Percentiles rank a stretch among this genome's conserved stretches.
Evolutionary conservation across 176 grass and related monocot genomes (phyloP).

Genomic region (Urochloa ruziziensis): DNA sequence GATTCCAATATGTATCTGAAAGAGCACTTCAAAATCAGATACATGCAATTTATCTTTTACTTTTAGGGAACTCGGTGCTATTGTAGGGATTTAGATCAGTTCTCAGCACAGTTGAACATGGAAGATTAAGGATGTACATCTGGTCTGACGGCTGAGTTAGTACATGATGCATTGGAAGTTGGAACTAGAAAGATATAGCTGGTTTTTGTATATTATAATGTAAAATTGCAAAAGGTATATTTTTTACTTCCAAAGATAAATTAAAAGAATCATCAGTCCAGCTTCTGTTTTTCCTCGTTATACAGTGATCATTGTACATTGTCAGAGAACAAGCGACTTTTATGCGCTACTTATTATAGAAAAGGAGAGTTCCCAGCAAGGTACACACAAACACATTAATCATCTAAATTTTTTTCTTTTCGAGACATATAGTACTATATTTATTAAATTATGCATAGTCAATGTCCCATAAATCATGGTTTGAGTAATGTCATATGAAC

Average conservation of each 20-base stretch:
- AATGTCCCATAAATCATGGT: not conserved
- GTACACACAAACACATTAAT: not conserved
- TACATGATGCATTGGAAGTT: slow-evolving; percentile 1
- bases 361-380: not conserved
- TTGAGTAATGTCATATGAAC: not conserved
- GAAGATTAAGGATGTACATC: no score
- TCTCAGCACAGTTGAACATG: not conserved
- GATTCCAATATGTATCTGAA: slow-evolving; percentile 99
- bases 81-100: not conserved
- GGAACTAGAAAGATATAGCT: not conserved
- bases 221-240: not conserved
- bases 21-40: slow-evolving; percentile 86
- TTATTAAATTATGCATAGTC: not conserved
- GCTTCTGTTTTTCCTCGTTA: not conserved
- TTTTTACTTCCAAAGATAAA: not conserved
- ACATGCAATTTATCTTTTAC: slow-evolving; percentile 32
- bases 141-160: not conserved
- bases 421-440: not conserved
- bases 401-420: not conserved
- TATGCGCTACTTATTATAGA: not conserved
- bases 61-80: not conserved
- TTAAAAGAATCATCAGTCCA: not conserved
- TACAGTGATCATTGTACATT: not conserved
- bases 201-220: not conserved
- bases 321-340: not conserved